These are phyloP conservation scores for Pyricularia pennisetigena DNA, from an alignment of 2,329 filamentous ascomycete genomes.

Conservation along the genomic window DNA sequence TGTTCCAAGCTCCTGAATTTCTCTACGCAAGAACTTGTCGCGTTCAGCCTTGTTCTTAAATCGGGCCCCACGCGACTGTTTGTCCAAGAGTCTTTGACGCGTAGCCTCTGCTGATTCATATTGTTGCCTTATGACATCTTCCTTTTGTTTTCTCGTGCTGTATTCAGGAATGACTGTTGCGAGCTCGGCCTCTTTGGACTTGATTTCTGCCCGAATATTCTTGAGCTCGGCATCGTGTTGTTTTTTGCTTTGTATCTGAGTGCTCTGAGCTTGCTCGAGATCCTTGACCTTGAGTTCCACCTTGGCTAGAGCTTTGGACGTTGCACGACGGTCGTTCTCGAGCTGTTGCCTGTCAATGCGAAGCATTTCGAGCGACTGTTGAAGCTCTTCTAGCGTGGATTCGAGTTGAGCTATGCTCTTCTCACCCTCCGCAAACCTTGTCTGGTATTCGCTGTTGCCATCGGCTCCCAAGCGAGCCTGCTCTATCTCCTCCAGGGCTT, in stretches of 20 bases:
- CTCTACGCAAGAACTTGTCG: conserved; percentile 69
- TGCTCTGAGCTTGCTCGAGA: conserved; percentile 71
- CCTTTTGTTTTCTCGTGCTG: conserved; percentile 61
- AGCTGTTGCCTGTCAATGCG: conserved; percentile 78
- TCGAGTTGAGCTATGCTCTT: conserved; percentile 70
- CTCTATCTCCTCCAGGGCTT: conserved; percentile 74
- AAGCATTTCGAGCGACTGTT: conserved; percentile 75
- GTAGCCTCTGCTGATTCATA: conserved; percentile 68
- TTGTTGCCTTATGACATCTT: conserved; percentile 58
- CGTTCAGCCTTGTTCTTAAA: conserved; percentile 85
- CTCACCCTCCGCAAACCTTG: conserved; percentile 68
- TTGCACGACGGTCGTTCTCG: conserved; percentile 81
- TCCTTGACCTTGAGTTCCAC: conserved; percentile 77
- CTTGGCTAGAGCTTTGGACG: conserved; percentile 71
- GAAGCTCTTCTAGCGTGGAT: conserved; percentile 66
- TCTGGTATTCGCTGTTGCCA: conserved; percentile 70
- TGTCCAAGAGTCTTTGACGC: conserved; percentile 74
- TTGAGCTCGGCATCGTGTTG: conserved; percentile 64
- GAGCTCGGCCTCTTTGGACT: conserved; percentile 67
- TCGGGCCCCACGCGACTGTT: conserved; percentile 79
- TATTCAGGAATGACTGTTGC: conserved; percentile 67
- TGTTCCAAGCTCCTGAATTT: conserved; percentile 71
- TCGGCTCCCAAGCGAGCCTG: conserved; percentile 74
- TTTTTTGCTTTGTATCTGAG: conserved; percentile 61
- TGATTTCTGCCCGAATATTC: conserved; percentile 64